A percentile compares a stretch with the other conserved stretches of the same genome.
phyloP scores from a whole-genome alignment of 441 rosid species.

The Erysimum pusillum region DNA sequence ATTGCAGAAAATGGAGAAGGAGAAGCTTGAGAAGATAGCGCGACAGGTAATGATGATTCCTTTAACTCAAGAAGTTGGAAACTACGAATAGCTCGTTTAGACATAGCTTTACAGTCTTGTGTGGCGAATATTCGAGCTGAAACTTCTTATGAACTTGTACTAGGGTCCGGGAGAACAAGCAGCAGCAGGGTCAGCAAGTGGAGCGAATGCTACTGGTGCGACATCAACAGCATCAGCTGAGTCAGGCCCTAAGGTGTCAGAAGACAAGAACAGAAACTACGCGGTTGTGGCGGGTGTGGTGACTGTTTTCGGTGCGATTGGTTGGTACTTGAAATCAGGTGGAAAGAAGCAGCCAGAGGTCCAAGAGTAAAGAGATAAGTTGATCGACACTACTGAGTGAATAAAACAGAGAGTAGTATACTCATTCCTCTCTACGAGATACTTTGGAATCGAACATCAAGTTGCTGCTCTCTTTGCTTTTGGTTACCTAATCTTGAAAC shows the following conservation, averaged over 20 bases:
- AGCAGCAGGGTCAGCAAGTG: slow-evolving; percentile 54
- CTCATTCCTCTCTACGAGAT: slow-evolving; percentile 22
- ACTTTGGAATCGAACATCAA: not conserved
- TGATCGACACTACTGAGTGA: slow-evolving; percentile 8
- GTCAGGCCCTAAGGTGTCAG: slow-evolving; percentile 71
- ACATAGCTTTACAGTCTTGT: not conserved
- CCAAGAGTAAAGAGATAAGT: slow-evolving; percentile 55
- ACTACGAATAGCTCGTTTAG: not conserved
- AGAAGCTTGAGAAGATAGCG: slow-evolving; percentile 84
- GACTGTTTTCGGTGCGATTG: slow-evolving; percentile 69
- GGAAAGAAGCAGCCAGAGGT: slow-evolving; percentile 72
- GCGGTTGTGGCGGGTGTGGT: slow-evolving; percentile 80
- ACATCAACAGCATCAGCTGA: slow-evolving; percentile 51
- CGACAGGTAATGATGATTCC: not conserved
- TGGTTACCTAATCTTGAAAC: not conserved
- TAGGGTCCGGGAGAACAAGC: slow-evolving; percentile 67
- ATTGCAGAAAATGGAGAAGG: slow-evolving; percentile 86
- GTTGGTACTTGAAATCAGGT: slow-evolving; percentile 87
- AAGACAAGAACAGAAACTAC: slow-evolving; percentile 79
- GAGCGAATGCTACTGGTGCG: slow-evolving; percentile 54
- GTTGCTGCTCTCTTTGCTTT: slow-evolving; percentile 4
- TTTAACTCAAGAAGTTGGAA: not conserved
- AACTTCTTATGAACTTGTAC: not conserved
- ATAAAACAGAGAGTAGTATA: slow-evolving; percentile 35
- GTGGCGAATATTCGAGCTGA: not conserved